Percentiles rank a stretch among this genome's conserved stretches.
These are phyloP conservation scores for Trichosporon coremiiforme DNA, from an alignment of 1,284 basidiomycete species.

Conservation along the genomic window DNA sequence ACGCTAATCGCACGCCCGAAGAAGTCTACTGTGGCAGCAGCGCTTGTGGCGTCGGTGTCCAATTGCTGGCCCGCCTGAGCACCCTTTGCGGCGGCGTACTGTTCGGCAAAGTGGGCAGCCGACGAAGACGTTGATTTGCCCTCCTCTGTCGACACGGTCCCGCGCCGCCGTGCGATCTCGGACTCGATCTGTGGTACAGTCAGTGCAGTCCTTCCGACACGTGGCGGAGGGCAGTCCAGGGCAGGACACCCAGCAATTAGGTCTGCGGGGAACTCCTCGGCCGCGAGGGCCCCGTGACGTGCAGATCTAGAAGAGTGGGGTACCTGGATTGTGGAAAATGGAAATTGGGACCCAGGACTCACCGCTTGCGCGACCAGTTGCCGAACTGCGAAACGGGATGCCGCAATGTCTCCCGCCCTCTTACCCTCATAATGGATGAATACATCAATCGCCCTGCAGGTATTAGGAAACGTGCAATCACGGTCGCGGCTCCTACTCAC, in stretches of 20 bases:
- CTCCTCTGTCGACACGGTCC: conserved; percentile 51
- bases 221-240: not conserved
- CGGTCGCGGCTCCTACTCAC: conserved; percentile 65
- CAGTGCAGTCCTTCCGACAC: not conserved
- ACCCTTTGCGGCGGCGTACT: conserved; percentile 40
- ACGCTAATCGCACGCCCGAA: conserved; percentile 65
- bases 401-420: conserved; percentile 77
- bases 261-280: not conserved
- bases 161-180: conserved; percentile 64
- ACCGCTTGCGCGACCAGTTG: conserved; percentile 88
- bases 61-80: conserved; percentile 16
- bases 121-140: conserved; percentile 26
- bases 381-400: conserved; percentile 85
- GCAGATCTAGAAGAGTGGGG: conserved; percentile 7
- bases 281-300: not conserved
- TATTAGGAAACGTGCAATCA: not conserved
- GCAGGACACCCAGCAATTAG: not conserved
- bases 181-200: conserved; percentile 68
- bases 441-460: conserved; percentile 84
- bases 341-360: conserved; percentile 44
- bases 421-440: conserved; percentile 97
- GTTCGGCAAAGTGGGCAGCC: conserved; percentile 36
- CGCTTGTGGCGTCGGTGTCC: conserved; percentile 20
- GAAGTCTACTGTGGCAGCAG: conserved; percentile 71
- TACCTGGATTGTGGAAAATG: not conserved